Conservation (phyloP, 345 rosid species). For the Hibiscus trionum region DNA sequence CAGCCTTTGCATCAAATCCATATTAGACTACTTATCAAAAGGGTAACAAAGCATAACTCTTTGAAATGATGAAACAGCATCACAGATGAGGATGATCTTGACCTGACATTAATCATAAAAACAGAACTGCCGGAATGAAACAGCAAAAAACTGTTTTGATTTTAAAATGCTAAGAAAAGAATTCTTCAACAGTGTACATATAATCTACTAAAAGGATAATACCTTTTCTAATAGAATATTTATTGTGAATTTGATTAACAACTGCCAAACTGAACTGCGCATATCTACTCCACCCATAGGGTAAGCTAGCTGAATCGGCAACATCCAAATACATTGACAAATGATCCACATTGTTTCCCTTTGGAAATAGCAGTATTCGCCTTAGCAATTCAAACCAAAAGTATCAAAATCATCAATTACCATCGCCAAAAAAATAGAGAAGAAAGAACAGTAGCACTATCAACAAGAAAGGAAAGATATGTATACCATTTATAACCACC, state of each 20-base stretch:
- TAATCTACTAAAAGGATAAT: conserved; percentile 2
- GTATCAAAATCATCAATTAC: conserved; percentile 6
- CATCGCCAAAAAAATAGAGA: not conserved
- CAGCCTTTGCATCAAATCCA: not conserved
- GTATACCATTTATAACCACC: conserved; percentile 85
- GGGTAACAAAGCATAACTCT: not conserved
- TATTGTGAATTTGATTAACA: conserved; percentile 65
- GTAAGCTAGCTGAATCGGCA: conserved; percentile 69
- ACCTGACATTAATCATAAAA: not conserved
- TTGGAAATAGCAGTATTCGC: conserved; percentile 85
- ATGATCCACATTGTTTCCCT: conserved; percentile 87
- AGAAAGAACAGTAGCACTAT: conserved; percentile 10
- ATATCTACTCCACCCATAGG: conserved; percentile 91
- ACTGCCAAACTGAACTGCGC: conserved; percentile 88
- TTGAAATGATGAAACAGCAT: not conserved
- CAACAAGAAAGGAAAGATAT: not conserved
- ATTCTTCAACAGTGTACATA: not conserved
- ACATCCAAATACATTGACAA: conserved; percentile 97
- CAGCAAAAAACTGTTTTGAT: not conserved
- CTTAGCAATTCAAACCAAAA: conserved; percentile 28
- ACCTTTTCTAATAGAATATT: conserved; percentile 83
- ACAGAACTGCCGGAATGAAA: not conserved
- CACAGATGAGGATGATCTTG: not conserved
- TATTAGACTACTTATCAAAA: not conserved
- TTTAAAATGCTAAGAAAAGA: not conserved